A percentile compares a stretch with the other conserved stretches of the same genome.
Evolutionary conservation across 805 yeast species (phyloP).

Genomic region (Cyberlindnera xishuangbannaensis): DNA sequence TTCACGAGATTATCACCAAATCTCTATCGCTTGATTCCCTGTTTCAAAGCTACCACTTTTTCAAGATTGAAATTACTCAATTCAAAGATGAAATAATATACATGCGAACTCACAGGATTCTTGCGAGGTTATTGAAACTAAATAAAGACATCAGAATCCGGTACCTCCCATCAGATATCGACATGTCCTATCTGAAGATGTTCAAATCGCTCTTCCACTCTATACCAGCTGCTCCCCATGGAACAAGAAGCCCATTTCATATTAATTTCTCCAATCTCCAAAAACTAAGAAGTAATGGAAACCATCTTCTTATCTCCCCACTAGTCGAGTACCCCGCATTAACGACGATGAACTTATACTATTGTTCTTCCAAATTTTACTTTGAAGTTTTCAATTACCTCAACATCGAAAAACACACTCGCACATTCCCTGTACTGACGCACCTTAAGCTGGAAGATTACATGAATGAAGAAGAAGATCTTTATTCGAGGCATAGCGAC

Average conservation of each 20-base stretch:
- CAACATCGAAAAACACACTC: slow-evolving; percentile 8
- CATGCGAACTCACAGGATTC: slow-evolving; percentile 8
- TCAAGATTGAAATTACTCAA: slow-evolving; percentile 11
- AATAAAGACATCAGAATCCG: slow-evolving; percentile 10
- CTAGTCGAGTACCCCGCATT: slow-evolving; percentile 12
- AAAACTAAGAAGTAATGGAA: slow-evolving; percentile 17
- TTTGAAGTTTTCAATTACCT: slow-evolving; percentile 18
- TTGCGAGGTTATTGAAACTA: slow-evolving; percentile 8
- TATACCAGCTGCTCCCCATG: background rate
- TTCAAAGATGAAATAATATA: slow-evolving; percentile 5
- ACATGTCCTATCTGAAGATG: slow-evolving; percentile 19
- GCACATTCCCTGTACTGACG: slow-evolving; percentile 14
- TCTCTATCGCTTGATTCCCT: slow-evolving; percentile 5
- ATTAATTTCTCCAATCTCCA: slow-evolving; percentile 10
- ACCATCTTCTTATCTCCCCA: slow-evolving; percentile 17
- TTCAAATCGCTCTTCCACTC: slow-evolving; percentile 18
- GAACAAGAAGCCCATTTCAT: slow-evolving; percentile 4
- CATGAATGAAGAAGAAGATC: slow-evolving; percentile 24
- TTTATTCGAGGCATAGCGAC: slow-evolving; percentile 17
- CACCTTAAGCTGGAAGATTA: slow-evolving; percentile 21
- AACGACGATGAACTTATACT: slow-evolving; percentile 15
- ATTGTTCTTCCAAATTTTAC: slow-evolving; percentile 23
- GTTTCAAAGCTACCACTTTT: slow-evolving; percentile 15
- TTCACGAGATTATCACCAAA: slow-evolving; percentile 10
- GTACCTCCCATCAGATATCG: slow-evolving; percentile 13